Evolutionary conservation across 257 asterid genomes (phyloP), one percentile per base, ranked within the genome.

Genomic region (Asclepias syriaca): DNA sequence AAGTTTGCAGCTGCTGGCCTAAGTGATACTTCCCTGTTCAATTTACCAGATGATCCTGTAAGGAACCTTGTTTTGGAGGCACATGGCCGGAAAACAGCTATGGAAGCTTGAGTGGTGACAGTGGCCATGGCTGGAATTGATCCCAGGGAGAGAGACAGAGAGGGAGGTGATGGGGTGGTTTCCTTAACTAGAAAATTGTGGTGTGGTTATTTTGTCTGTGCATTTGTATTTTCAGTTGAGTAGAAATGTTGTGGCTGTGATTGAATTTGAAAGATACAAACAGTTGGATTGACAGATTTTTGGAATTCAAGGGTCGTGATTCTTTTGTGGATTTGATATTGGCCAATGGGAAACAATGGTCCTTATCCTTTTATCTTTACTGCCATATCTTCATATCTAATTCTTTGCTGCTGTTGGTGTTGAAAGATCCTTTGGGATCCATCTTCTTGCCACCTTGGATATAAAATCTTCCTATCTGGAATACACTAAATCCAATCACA

Each of bases 71-170:
- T 77, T 69, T 78, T 87, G 11, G 87, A 65, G 51, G 87, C 69
- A 55, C 86, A 78, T 13, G 98, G 97, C 82, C 90, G 86, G 87
- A 88, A 87, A 70, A 77, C 86, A 34, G 92, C 87, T 59, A 82
- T 85, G 24, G 96, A 85, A 64, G 99, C 90, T 71, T 88, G 96
- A 39, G 97, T 75, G 10, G 89, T 85, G 73, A 87, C 92, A 0
- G 98, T 58, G 77, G 97, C 95, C 97, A 95, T 90, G 39, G 56
- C 57, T 27, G 48, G 65, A 71, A 50, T 22, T 40, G 68, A 65
- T 45, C 1, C 19, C 59, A 57, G 45, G 73, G 70, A 22, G 12
- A 6, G 48, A 43, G 48, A 5, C 1, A 6, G 8, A 40, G 8
- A 57, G 45, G 70, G 70, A 22, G 48, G 8, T 58, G 61, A 24